phyloP scores from a whole-genome alignment of 352 stramenopile genomes.

The Phytophthora quininea region DNA sequence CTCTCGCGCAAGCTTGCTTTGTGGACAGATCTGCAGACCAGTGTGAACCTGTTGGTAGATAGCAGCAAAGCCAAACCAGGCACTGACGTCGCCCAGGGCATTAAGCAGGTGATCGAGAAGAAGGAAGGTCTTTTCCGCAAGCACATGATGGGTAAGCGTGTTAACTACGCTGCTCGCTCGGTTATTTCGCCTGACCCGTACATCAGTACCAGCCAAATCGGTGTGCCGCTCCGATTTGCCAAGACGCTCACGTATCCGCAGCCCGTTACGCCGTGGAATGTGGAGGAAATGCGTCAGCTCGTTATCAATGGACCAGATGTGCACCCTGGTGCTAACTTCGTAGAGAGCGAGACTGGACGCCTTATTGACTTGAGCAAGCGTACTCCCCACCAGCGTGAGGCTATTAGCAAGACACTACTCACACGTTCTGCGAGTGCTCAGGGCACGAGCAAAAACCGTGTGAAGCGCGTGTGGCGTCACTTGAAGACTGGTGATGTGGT shows the following conservation, averaged over 20 bases:
- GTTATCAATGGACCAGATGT: conserved; percentile 96
- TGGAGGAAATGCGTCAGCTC: conserved; percentile 96
- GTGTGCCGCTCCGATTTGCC: conserved; percentile 97
- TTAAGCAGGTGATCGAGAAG: conserved; percentile 99
- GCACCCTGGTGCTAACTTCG: conserved; percentile 98
- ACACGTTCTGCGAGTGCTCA: conserved; percentile 85
- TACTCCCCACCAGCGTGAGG: conserved; percentile 91
- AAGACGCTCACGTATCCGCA: conserved; percentile 98
- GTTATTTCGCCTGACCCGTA: conserved; percentile 99
- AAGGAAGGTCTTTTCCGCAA: conserved; percentile 99
- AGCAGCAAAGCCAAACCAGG: conserved; percentile 76
- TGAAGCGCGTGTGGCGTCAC: conserved; percentile 98
- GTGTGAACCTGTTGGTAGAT: conserved; percentile 86
- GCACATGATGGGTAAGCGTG: conserved; percentile 98
- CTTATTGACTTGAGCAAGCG: conserved; percentile 96
- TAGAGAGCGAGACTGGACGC: conserved; percentile 94
- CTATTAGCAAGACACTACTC: conserved; percentile 96
- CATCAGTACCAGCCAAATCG: conserved; percentile 99
- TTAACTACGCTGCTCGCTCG: conserved; percentile 99
- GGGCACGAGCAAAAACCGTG: conserved; percentile 82
- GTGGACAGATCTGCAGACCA: conserved; percentile 98
- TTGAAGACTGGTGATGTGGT: conserved; percentile 98
- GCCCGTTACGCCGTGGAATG: conserved; percentile 98
- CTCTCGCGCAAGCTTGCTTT: conserved; percentile 92
- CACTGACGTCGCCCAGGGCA: conserved; percentile 84